These are phyloP conservation scores for Trichosporon coremiiforme DNA, from an alignment of 1,284 basidiomycete genomes.

Conservation along the genomic window DNA sequence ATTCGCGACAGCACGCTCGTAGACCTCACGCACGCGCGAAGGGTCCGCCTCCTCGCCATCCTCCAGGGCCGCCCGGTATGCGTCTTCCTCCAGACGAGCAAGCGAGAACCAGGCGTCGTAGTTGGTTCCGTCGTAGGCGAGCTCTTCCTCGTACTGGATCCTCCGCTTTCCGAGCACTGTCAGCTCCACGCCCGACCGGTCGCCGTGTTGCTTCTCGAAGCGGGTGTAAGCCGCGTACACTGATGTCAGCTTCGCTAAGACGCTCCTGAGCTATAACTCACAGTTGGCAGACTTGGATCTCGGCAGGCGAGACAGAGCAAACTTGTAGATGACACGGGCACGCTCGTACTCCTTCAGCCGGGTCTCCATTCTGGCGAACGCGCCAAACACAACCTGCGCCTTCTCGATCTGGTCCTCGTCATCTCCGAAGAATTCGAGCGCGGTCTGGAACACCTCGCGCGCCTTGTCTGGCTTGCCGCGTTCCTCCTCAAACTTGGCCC, in stretches of 20 bases:
- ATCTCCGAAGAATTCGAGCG: constrained; percentile 95
- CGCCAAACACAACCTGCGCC: constrained; percentile 86
- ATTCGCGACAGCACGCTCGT: constrained; percentile 94
- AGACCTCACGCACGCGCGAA: constrained; percentile 81
- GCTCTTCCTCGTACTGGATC: constrained; percentile 96
- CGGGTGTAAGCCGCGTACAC: constrained; percentile 87
- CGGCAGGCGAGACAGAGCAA: constrained; percentile 86
- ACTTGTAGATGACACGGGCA: constrained; percentile 97
- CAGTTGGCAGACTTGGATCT: constrained; percentile 76
- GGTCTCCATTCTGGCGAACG: constrained; percentile 98
- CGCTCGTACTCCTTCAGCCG: constrained; percentile 93
- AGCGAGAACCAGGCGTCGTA: constrained; percentile 99
- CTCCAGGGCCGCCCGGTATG: constrained; percentile 71
- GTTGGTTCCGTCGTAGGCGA: constrained; percentile 82
- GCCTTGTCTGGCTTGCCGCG: constrained; percentile 82
- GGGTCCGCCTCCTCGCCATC: constrained; percentile 67
- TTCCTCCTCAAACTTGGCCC: constrained; percentile 96
- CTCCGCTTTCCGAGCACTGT: constrained; percentile 95
- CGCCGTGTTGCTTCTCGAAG: constrained; percentile 98
- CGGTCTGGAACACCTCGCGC: constrained; percentile 93
- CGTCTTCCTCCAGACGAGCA: constrained; percentile 86
- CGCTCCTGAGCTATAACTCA: constrained; percentile 32
- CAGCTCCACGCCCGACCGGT: constrained; percentile 82
- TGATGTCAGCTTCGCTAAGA: constrained; percentile 31
- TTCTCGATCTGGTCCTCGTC: constrained; percentile 96